Base-by-base conservation (phyloP, 805 yeast genomes). In the Myxozyma lipomycoides region DNA sequence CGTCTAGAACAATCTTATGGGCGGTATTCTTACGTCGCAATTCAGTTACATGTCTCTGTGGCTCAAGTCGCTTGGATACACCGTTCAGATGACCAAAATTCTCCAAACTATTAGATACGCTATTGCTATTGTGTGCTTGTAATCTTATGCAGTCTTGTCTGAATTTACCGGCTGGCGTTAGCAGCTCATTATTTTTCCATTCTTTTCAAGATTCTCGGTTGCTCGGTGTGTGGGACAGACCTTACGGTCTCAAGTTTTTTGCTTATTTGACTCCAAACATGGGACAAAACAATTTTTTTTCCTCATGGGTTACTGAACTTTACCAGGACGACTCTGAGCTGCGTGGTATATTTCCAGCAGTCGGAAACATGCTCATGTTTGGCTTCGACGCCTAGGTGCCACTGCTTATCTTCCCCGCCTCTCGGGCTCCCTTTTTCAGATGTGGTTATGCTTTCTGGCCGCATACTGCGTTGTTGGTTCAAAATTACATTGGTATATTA, bases 221-320 rank as follows among this genome's bases (percentile, higher is more conserved):
- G 34, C 64, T 79, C 49, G 78, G 81, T 2, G 75, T 72, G 5
- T 79, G 83, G 83, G 42, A 74, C 42, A 76, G 79, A 7, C 70
- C 75, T 1, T 77, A 77, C 56, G 60, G 72, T 10, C 79, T 78
- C 3, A 79, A 76, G 60, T 78, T 81, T 81, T 79, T 78, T 67
- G 84, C 80, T 1, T 79, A 71, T 65, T 72, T 77, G 59, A 62
- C 78, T 38, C 79, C 74, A 52, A 78, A 77, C 62, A 73, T 75
- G 51, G 82, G 81, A 4, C 74, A 81, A 78, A 78, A 81, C 10
- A n/a, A n/a, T n/a, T n/a, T n/a, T n/a, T n/a, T n/a, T n/a, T n/a
- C n/a, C n/a, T n/a, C n/a, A n/a, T n/a, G n/a, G n/a, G n/a, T n/a
- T n/a, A n/a, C n/a, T n/a, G n/a, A n/a, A n/a, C n/a, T n/a, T n/a